phyloP scores from a whole-genome alignment of 495 filamentous ascomycete genomes.

The Neurospora tetraspora region DNA sequence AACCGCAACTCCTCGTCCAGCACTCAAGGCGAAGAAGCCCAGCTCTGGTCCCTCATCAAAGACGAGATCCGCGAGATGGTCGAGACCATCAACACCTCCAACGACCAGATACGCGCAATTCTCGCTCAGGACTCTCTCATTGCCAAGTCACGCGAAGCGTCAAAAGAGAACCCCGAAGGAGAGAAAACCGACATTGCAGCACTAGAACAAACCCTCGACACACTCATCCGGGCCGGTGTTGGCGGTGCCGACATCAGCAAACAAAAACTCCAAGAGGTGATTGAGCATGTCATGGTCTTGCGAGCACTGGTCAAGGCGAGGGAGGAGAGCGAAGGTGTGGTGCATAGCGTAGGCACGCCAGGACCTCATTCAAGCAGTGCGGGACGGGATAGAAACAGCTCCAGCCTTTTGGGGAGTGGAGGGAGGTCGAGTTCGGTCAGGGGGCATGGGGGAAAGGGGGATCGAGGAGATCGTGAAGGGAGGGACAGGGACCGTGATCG shows the following conservation, averaged over 20 bases:
- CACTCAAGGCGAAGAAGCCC: conserved; percentile 37
- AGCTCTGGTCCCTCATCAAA: conserved; percentile 36
- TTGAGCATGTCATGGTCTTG: conserved; percentile 37
- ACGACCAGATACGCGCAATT: conserved; percentile 26
- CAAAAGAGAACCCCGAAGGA: conserved; percentile 15
- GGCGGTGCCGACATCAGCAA: conserved; percentile 29
- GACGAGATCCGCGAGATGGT: conserved; percentile 30
- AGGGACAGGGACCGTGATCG: background rate
- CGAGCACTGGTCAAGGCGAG: conserved; percentile 41
- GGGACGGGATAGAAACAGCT: background rate
- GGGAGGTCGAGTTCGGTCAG: background rate
- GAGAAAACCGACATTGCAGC: conserved; percentile 13
- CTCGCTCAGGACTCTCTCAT: conserved; percentile 34
- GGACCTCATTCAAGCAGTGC: conserved; percentile 6
- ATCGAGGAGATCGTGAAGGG: background rate
- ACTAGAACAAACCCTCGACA: conserved; percentile 32
- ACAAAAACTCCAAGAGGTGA: conserved; percentile 25
- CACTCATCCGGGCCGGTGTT: conserved; percentile 31
- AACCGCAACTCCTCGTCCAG: conserved; percentile 36
- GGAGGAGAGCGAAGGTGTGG: conserved; percentile 38
- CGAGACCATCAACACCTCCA: conserved; percentile 32
- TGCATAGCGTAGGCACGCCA: conserved; percentile 34
- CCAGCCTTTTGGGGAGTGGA: background rate
- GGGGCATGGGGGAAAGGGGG: background rate
- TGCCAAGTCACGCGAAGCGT: conserved; percentile 12